Base-by-base conservation (phyloP, 306 rosid genomes). In the Inga oerstediana region DNA sequence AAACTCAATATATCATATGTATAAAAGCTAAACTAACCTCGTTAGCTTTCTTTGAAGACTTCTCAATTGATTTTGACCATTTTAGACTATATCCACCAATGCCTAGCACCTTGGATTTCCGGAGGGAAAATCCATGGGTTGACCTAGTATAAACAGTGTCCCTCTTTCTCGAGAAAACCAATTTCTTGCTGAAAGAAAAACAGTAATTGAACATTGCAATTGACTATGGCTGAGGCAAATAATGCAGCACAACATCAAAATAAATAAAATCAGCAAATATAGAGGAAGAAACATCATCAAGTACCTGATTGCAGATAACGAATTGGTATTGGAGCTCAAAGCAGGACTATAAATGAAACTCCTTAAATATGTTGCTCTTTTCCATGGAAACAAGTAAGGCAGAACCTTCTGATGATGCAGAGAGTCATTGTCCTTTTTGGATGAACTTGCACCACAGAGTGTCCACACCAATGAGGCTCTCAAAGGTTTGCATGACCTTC, bases 51-150 rank as follows among this genome's bases (percentile, higher is more conserved):
- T 93, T 93, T 27, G 99, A 92, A 86, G 82, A 90, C 77, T 67
- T 96, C 85, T 96, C 99, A 78, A 96, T 92, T 84, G 99, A 96
- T 88, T 93, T 96, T 84, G 99, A 96, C 99, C 99, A 96, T 88
- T 93, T 96, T 81, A 96, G 87, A 89, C 99, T 96, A 79, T 94
- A 89, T 20, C 98, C 97, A n/a, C 93, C 99, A 85, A 93, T 92
- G 82, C 98, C 92, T 88, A 96, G 83, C 73, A 96, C 98, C 89
- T 94, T 93, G 88, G 92, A 93, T 86, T 93, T 96, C 86, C 94
- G 85, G 45, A 96, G 97, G 66, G 98, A 96, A 87, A 91, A 94
- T 75, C 99, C 99, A 80, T 88, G 89, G 79, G 76, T 91, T 16
- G 99, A 96, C 86, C 93, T 92, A 72, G 94, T 90, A 89, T 96